A percentile compares a stretch with the other conserved stretches of the same genome.
Conservation (phyloP, 164 flowering plant species). For the Akebia trifoliata region DNA sequence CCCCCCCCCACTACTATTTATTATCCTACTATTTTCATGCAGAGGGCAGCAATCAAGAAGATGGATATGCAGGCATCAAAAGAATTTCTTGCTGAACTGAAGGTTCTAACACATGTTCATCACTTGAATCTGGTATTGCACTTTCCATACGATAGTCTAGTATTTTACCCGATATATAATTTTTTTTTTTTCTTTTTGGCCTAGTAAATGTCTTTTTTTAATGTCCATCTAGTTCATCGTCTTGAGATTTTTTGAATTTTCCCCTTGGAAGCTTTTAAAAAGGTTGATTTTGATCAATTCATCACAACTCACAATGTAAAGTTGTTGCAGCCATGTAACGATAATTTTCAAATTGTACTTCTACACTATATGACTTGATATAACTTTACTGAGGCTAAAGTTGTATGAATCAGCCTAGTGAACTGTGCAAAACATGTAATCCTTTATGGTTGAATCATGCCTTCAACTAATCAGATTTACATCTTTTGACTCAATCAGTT, state of each 20-base stretch:
- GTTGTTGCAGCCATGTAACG: neutral
- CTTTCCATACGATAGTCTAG: neutral
- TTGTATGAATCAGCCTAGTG: neutral
- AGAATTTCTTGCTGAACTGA: conserved; percentile 83
- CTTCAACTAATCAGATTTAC: neutral
- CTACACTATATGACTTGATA: neutral
- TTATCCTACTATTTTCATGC: conserved; percentile 14
- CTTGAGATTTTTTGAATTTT: too few species aligned
- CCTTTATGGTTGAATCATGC: neutral
- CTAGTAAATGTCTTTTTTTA: neutral
- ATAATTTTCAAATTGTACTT: neutral
- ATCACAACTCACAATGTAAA: too few species aligned
- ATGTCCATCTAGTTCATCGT: too few species aligned
- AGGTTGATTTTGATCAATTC: too few species aligned
- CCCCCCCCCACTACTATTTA: neutral
- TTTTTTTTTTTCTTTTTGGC: neutral
- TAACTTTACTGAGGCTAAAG: too few species aligned
- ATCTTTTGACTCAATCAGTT: neutral
- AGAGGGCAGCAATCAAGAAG: conserved; percentile 96
- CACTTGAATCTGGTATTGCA: conserved; percentile 79
- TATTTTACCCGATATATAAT: neutral
- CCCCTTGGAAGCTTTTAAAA: too few species aligned
- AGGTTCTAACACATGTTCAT: conserved; percentile 80
- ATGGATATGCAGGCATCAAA: conserved; percentile 91
- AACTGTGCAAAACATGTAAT: neutral